Percentiles rank a stretch among this genome's conserved stretches.
phyloP scores from a whole-genome alignment of 164 flowering plant genomes.

The Dillenia suffruticosa region DNA sequence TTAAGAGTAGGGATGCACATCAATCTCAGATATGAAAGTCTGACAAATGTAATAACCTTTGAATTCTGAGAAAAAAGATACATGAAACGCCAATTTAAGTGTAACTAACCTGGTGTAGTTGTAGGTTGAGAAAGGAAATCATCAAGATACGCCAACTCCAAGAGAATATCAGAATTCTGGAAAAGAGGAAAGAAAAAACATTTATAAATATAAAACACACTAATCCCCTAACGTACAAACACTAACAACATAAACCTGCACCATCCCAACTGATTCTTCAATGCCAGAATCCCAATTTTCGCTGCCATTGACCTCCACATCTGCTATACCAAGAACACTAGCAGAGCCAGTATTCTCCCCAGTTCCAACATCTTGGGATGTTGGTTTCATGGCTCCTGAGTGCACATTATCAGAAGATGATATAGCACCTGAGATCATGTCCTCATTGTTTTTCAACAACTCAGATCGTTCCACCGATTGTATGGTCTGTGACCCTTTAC shows the following conservation, averaged over 20 bases:
- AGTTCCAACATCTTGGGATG: neutral
- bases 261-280: constrained; percentile 20
- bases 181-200: no score
- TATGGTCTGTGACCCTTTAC: constrained; percentile 4
- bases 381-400: constrained; percentile 1
- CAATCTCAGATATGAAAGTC: constrained; percentile 8
- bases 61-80: neutral
- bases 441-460: neutral
- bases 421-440: constrained; percentile 4
- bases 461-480: neutral
- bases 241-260: constrained; percentile 2
- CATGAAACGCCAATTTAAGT: neutral
- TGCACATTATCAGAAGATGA: constrained; percentile 6
- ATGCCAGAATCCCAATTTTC: constrained; percentile 16
- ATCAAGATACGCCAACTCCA: constrained; percentile 29
- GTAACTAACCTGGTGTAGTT: constrained; percentile 21
- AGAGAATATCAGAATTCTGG: constrained; percentile 35
- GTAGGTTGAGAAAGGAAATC: constrained; percentile 22
- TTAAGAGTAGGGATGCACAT: neutral
- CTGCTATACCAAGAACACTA: constrained; percentile 3
- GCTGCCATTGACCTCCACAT: constrained; percentile 7
- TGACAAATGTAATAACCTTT: constrained; percentile 8
- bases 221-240: no score
- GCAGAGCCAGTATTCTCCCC: neutral
- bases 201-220: no score